Base-by-base conservation (phyloP, 2,329 filamentous ascomycete species). In the Fusarium longipes region DNA sequence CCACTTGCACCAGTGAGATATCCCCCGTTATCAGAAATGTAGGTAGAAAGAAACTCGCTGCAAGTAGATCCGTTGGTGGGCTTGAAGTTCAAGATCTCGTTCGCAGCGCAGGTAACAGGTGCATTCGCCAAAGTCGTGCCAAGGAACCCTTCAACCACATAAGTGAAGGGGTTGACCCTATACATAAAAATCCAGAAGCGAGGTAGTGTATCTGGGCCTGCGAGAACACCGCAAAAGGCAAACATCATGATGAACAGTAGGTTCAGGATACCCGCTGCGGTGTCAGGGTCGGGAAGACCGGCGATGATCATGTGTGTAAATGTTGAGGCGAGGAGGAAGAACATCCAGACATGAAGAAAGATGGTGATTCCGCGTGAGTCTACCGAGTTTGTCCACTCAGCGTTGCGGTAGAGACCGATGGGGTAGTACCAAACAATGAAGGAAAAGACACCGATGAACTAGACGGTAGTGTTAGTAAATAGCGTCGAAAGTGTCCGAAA, bases 141-240 rank as follows among this genome's bases (percentile, higher is more conserved):
- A 2, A 92, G 77, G 76, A 94, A 85, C 2, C 87, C 89, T 35
- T 85, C 83, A 32, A 93, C 84, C 2, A 93, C 80, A 74, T 95
- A 95, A 0, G 90, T 92, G 74, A 94, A 89, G 0, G 91, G 91
- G 1, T 87, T 91, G 57, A 91, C 81, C 35, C 89, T 85, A 75
- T 93, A 93, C 86, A 92, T 89, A 81, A 91, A 91, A 66, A 88
- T 87, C 91, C 91, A 93, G 80, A 93, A 92, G 2, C 86, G 81
- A 0, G 91, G 90, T 15, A 93, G 83, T 2, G 81, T 78, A 1
- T 77, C 75, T 0, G 89, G 89, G 2, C 82, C 78, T 6, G 87
- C 87, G 53, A 92, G 81, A 33, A 92, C 87, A 79, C 87, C 90
- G 70, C 82, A 85, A 57, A 89, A 91, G 29, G 87, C 81, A 29